These are phyloP conservation scores for Acrocalymma vagum DNA, from an alignment of 2,329 filamentous ascomycete species.

Conservation along the genomic window DNA sequence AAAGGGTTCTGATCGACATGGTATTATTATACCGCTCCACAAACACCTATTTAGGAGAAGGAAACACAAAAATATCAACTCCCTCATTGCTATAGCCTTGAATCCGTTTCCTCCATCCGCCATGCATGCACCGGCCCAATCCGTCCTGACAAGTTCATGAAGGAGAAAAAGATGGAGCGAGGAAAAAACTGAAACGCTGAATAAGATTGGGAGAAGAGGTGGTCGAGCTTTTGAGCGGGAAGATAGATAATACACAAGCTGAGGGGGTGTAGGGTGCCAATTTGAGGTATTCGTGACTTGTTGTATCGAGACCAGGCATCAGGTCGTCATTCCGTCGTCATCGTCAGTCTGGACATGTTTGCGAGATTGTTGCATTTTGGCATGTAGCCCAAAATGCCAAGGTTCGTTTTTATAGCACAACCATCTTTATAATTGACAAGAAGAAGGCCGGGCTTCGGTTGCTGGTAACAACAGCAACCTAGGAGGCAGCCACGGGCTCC, in stretches of 20 bases:
- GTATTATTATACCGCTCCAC: slow-evolving; percentile 22
- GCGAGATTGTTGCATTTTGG: slow-evolving; percentile 1
- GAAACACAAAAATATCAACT: slow-evolving; percentile 27
- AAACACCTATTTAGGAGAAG: slow-evolving; percentile 25
- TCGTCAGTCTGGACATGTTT: slow-evolving; percentile 28
- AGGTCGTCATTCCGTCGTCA: slow-evolving; percentile 30
- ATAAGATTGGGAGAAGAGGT: slow-evolving; percentile 24
- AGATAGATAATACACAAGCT: slow-evolving; percentile 32
- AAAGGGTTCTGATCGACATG: too few species aligned
- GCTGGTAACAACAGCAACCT: slow-evolving; percentile 16
- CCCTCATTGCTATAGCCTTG: slow-evolving; percentile 20
- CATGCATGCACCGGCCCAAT: too few species aligned
- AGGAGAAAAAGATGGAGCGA: slow-evolving; percentile 16
- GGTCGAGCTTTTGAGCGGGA: slow-evolving; percentile 41
- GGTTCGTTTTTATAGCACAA: too few species aligned
- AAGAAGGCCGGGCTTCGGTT: background rate
- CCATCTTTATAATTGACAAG: background rate
- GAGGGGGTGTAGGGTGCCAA: slow-evolving; percentile 25
- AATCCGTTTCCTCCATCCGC: slow-evolving; percentile 21
- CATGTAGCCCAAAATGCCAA: background rate
- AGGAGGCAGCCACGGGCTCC: slow-evolving; percentile 24
- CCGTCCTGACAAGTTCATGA: too few species aligned
- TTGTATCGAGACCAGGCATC: slow-evolving; percentile 25
- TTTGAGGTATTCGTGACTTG: slow-evolving; percentile 35
- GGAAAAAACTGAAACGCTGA: slow-evolving; percentile 31